Conservation (phyloP, 1,139 yeast genomes). For the Scheffersomyces segobiensis region DNA sequence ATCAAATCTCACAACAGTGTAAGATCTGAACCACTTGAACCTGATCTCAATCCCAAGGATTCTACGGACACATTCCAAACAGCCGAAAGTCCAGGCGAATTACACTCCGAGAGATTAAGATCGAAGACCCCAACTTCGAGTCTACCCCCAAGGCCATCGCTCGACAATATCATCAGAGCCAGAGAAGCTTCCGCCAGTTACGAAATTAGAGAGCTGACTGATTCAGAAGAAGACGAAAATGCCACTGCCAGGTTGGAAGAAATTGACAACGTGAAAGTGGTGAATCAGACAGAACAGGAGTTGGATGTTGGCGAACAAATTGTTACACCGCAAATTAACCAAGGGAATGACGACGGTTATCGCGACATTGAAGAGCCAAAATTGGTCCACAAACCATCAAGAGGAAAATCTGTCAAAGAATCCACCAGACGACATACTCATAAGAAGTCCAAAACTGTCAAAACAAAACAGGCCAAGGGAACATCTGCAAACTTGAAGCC, state of each 20-base stretch:
- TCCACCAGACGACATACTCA: constrained; percentile 18
- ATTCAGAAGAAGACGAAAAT: neutral
- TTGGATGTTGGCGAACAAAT: neutral
- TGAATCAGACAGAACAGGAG: constrained; percentile 1
- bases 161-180: constrained; percentile 31
- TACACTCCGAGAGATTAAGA: neutral
- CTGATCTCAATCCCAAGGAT: neutral
- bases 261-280: neutral
- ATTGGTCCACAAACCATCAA: constrained; percentile 29
- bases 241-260: constrained; percentile 1
- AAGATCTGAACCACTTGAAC: neutral
- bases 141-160: constrained; percentile 42
- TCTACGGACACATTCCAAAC: neutral
- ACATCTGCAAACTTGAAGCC: constrained; percentile 37
- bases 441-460: constrained; percentile 14
- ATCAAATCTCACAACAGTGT: neutral
- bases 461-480: constrained; percentile 15
- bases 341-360: constrained; percentile 31
- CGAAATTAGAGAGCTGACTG: constrained; percentile 3
- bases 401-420: constrained; percentile 39
- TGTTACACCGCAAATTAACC: constrained; percentile 1
- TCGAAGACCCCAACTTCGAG: constrained; percentile 6
- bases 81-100: neutral
- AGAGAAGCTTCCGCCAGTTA: constrained; percentile 28
- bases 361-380: constrained; percentile 43